Percentiles rank a stretch among this genome's conserved stretches.
Conservation (phyloP, 2,329 filamentous ascomycete species). For the Fusarium incarnatum region DNA sequence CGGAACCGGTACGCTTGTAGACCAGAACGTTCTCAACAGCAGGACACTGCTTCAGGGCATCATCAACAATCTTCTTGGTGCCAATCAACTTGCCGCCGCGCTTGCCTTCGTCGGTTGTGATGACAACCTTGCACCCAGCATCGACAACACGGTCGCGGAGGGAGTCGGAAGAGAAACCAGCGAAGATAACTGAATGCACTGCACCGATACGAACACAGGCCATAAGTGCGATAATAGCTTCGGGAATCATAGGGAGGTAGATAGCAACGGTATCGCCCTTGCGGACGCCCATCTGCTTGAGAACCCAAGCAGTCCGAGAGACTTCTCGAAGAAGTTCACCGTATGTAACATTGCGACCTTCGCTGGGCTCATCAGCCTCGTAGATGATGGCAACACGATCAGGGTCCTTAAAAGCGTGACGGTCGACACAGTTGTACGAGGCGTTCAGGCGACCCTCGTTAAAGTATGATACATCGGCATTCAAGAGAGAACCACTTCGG, state of each 20-base stretch:
- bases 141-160: constrained; percentile 95
- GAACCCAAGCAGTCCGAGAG: constrained; percentile 84
- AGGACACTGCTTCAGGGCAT: constrained; percentile 95
- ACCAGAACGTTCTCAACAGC: constrained; percentile 87
- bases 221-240: constrained; percentile 90
- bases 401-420: constrained; percentile 94
- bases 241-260: constrained; percentile 98
- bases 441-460: constrained; percentile 93
- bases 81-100: constrained; percentile 96
- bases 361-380: constrained; percentile 90
- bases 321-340: constrained; percentile 93
- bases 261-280: constrained; percentile 98
- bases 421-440: constrained; percentile 96
- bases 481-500: constrained; percentile 76
- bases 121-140: constrained; percentile 90
- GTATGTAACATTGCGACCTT: constrained; percentile 92
- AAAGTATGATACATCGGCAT: constrained; percentile 95
- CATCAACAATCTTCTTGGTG: constrained; percentile 99
- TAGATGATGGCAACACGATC: constrained; percentile 97
- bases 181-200: constrained; percentile 97
- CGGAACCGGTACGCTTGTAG: constrained; percentile 93
- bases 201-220: constrained; percentile 94
- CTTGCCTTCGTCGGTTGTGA: constrained; percentile 97
- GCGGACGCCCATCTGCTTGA: constrained; percentile 95
- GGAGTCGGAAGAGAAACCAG: constrained; percentile 96